phyloP scores from a whole-genome alignment of 345 rosid species.

The Eucalyptus marginata region DNA sequence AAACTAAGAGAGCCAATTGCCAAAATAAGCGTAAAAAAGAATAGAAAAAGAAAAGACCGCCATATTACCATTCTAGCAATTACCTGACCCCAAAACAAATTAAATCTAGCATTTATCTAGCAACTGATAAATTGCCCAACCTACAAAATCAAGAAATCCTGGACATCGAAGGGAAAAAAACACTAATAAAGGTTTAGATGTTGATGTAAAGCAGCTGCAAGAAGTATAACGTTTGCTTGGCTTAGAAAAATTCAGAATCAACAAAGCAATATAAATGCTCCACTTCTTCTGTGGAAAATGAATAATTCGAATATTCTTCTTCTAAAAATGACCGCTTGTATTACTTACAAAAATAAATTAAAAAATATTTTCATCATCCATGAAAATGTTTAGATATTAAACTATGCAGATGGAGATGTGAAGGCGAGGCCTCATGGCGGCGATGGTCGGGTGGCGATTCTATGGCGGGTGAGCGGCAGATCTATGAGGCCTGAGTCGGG shows the following conservation, averaged over 20 bases:
- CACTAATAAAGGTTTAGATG: not conserved
- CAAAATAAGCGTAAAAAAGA: no score
- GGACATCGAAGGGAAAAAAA: not conserved
- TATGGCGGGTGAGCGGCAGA: not conserved
- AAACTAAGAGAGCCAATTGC: no score
- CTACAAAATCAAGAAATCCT: not conserved
- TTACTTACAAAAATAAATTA: no score
- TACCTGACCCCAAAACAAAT: not conserved
- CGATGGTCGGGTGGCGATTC: fast-evolving
- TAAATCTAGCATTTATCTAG: not conserved
- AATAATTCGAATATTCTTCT: no score
- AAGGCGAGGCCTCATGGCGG: fast-evolving
- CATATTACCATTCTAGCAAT: no score
- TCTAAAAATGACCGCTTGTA: no score
- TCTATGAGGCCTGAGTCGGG: not conserved
- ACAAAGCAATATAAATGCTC: no score
- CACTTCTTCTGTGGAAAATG: fast-evolving
- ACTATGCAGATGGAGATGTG: not conserved
- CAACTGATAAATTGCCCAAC: not conserved
- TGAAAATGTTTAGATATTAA: no score
- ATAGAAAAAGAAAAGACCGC: no score
- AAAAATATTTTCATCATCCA: no score
- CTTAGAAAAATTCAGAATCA: no score
- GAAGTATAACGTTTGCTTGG: no score
- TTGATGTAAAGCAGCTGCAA: not conserved